Base-by-base conservation (phyloP, 352 stramenopile genomes). In the Pythium utonaiense region DNA sequence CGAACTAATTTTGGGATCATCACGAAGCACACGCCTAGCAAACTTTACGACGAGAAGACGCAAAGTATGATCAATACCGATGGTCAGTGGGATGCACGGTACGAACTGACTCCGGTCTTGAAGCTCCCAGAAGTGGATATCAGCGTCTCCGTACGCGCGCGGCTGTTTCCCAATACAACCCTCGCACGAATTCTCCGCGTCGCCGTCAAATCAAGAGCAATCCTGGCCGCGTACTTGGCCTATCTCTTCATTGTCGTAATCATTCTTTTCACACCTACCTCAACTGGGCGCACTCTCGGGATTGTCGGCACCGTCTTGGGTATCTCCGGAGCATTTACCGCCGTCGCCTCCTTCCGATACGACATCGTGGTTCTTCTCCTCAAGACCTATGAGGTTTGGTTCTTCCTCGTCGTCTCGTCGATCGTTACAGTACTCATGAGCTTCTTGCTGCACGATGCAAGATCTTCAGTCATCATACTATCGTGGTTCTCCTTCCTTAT, bases 321-420 rank as follows among this genome's bases (percentile, higher is more conserved):
- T 6, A 10, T 58, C 1, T 22, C 34, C 8, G 24, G 21, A 17
- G 6, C 44, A 1, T 3, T 49, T 17, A 16, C 27, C 34, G 10
- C 17, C 12, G 27, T n/a, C 34, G 44, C n/a, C 1, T 72, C 59
- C 1, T 27, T 82, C 27, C 55, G 73, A 24, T 82, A 69, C 51
- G 71, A 77, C 24, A 64, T 82, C 9, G 69, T 77, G 9, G 55
- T 65, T 14, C 13, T 75, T 3, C 47, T 79, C 14, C 33, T 57
- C 8, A 53, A 57, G 24, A 78, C 68, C 1, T 81, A 78, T 44
- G 71, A 81, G 25, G 74, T 79, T 40, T 78, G 65, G 70, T 79
- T 75, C 51, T 79, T 77, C 49, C 54, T 64, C 24, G 56, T 57
- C 24, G 64, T 75, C 1, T 50, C 36, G 1, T 28, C 52, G 22